A percentile compares a stretch with the other conserved stretches of the same genome.
These are phyloP conservation scores for Neurospora africana DNA, from an alignment of 495 filamentous ascomycete genomes.

Conservation along the genomic window DNA sequence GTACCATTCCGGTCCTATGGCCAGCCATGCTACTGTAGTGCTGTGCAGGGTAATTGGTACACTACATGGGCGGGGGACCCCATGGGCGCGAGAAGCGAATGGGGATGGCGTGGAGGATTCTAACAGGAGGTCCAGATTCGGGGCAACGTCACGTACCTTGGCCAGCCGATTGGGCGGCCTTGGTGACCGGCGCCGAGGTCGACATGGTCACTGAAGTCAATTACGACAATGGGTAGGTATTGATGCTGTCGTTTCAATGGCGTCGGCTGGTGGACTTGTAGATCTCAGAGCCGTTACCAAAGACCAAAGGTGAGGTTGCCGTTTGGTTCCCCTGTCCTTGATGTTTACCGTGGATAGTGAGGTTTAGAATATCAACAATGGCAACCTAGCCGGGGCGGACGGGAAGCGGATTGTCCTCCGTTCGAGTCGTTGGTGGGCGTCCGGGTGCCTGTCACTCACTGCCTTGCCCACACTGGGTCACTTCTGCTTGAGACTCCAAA, in stretches of 20 bases:
- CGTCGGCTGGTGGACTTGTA: background rate
- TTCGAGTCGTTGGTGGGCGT: background rate
- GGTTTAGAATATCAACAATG: background rate
- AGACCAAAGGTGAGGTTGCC: background rate
- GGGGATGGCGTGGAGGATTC: too few species aligned
- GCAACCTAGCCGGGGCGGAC: background rate
- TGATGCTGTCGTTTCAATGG: background rate
- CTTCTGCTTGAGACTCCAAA: background rate
- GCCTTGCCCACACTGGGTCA: background rate
- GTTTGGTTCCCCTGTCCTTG: background rate
- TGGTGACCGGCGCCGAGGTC: slow-evolving; percentile 13
- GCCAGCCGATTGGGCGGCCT: slow-evolving; percentile 15
- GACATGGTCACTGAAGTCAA: slow-evolving; percentile 16
- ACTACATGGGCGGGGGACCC: background rate
- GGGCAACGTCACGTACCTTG: slow-evolving; percentile 12
- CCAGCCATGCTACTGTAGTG: background rate
- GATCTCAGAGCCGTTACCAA: background rate
- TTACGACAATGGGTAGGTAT: background rate
- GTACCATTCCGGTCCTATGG: background rate
- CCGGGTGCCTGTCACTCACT: background rate
- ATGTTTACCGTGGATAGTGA: background rate
- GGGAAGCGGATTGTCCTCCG: background rate
- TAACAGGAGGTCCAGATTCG: background rate
- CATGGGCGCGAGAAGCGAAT: background rate
- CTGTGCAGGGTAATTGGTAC: background rate